Conservation (phyloP, 208 protist species). For the Leishmania mexicana region DNA sequence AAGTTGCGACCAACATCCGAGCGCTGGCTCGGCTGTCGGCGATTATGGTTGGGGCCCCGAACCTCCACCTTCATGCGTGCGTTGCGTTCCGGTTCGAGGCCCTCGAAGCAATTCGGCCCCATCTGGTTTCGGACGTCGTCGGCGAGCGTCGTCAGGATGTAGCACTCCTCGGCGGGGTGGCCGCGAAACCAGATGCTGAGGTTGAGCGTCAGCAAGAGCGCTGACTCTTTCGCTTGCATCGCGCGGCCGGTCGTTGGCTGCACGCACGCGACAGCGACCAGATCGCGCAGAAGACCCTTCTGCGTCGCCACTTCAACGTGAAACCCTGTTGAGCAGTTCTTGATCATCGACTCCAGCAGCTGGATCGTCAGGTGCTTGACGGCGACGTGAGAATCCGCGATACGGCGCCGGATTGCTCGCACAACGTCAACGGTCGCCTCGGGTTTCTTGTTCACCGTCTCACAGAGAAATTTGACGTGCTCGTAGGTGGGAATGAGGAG, state of each 20-base stretch:
- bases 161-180: slow-evolving; percentile 60
- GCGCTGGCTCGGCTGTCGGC: not conserved
- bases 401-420: slow-evolving; percentile 75
- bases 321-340: slow-evolving; percentile 57
- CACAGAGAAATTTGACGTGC: slow-evolving; percentile 74
- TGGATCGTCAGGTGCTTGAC: slow-evolving; percentile 74
- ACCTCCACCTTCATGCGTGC: slow-evolving; percentile 28
- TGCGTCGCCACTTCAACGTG: slow-evolving; percentile 72
- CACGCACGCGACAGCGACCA: slow-evolving; percentile 64
- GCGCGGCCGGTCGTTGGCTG: slow-evolving; percentile 52
- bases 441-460: slow-evolving; percentile 57
- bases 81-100: slow-evolving; percentile 57
- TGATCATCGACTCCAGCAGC: slow-evolving; percentile 71
- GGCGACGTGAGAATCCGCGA: slow-evolving; percentile 60
- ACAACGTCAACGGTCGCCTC: slow-evolving; percentile 72
- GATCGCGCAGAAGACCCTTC: slow-evolving; percentile 79
- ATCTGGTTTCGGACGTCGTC: slow-evolving; percentile 60
- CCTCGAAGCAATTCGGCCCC: slow-evolving; percentile 77
- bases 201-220: slow-evolving; percentile 77
- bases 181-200: slow-evolving; percentile 85
- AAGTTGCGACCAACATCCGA: not conserved
- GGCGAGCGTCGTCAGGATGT: slow-evolving; percentile 68
- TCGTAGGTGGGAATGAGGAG: slow-evolving; percentile 62
- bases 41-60: not conserved
- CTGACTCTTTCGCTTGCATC: slow-evolving; percentile 58